phyloP scores from a whole-genome alignment of 2,329 filamentous ascomycete genomes.

The Arachnopeziza araneosa region DNA sequence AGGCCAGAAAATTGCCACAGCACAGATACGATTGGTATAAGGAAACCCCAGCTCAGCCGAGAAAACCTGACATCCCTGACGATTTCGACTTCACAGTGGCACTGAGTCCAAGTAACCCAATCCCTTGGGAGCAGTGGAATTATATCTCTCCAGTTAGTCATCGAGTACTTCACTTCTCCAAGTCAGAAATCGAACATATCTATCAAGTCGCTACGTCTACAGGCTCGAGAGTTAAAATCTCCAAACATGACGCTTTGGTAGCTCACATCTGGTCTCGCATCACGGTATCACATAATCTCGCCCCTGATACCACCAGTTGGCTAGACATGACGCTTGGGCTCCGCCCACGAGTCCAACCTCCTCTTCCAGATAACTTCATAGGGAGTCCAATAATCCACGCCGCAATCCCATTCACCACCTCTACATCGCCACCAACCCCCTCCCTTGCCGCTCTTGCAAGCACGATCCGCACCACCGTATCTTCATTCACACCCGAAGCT shows the following conservation, averaged over 20 bases:
- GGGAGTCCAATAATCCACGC: slow-evolving; percentile 41
- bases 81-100: slow-evolving; percentile 26
- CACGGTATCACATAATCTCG: slow-evolving; percentile 34
- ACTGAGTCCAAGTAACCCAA: slow-evolving; percentile 29
- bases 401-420: slow-evolving; percentile 26
- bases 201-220: slow-evolving; percentile 22
- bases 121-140: slow-evolving; percentile 41
- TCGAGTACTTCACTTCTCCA: slow-evolving; percentile 34
- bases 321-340: slow-evolving; percentile 38
- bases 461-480: slow-evolving; percentile 31
- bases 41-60: slow-evolving; percentile 10
- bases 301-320: slow-evolving; percentile 25
- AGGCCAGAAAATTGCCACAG: slow-evolving; percentile 36
- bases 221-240: slow-evolving; percentile 24
- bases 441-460: slow-evolving; percentile 18
- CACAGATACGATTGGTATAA: slow-evolving; percentile 43
- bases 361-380: slow-evolving; percentile 36
- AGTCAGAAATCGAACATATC: slow-evolving; percentile 32
- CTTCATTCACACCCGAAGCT: slow-evolving; percentile 33
- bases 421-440: not conserved
- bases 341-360: slow-evolving; percentile 34
- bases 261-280: slow-evolving; percentile 43
- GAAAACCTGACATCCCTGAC: slow-evolving; percentile 18
- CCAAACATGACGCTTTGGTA: slow-evolving; percentile 40
- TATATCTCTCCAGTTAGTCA: slow-evolving; percentile 29